Conservation (phyloP, 352 stramenopile species). For the Phytopythium ostracodes region DNA sequence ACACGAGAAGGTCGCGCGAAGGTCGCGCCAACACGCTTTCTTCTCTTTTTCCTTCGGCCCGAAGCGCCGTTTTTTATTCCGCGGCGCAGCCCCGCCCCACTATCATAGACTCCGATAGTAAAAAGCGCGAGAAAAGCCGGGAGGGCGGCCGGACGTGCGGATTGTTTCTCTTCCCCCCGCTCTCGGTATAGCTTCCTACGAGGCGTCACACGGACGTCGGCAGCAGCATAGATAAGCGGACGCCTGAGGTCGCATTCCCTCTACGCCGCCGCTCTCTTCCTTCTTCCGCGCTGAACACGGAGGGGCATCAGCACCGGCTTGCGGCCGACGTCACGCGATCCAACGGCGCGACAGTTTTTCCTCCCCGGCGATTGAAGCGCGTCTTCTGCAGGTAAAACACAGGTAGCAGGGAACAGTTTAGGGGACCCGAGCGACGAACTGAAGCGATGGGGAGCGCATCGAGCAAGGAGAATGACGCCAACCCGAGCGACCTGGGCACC, state of each 20-base stretch:
- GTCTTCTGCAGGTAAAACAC: background rate
- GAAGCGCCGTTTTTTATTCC: slow-evolving; percentile 10
- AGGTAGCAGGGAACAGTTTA: background rate
- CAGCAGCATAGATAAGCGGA: slow-evolving; percentile 8
- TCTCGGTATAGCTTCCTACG: background rate
- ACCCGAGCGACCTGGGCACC: slow-evolving; percentile 72
- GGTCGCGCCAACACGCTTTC: slow-evolving; percentile 13
- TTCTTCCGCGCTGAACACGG: background rate
- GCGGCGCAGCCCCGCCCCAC: background rate
- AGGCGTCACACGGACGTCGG: background rate
- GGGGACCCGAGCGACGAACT: background rate
- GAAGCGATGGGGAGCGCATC: slow-evolving; percentile 71
- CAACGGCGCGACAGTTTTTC: background rate
- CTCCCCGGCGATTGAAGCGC: background rate
- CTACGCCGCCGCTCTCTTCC: background rate
- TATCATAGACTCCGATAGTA: background rate
- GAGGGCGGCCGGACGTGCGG: background rate
- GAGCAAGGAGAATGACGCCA: slow-evolving; percentile 78
- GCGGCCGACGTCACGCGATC: slow-evolving; percentile 1
- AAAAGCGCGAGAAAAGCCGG: slow-evolving; percentile 1
- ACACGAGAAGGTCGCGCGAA: slow-evolving; percentile 11
- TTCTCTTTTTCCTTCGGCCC: background rate
- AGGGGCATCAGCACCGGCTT: background rate
- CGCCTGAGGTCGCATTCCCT: background rate
- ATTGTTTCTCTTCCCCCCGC: background rate